Evolutionary conservation across 2,329 filamentous ascomycete species (phyloP).

Genomic region (Aspergillus carbonarius): DNA sequence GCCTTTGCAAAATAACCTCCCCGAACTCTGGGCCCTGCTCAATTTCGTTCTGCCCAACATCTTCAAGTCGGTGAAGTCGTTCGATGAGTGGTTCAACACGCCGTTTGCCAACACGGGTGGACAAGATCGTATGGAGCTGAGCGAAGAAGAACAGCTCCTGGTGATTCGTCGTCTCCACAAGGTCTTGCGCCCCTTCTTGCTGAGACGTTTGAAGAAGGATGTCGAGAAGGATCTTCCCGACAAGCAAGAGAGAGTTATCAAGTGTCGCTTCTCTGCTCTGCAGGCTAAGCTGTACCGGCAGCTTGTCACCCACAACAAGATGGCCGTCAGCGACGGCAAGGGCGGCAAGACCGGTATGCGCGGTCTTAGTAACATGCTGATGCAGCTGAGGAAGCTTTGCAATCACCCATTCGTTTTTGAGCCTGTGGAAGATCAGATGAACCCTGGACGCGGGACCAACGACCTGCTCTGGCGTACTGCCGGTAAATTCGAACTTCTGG

Average conservation of each 20-base stretch:
- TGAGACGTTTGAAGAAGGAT: conserved; percentile 98
- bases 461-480: conserved; percentile 93
- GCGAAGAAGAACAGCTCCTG: conserved; percentile 98
- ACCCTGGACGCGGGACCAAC: conserved; percentile 82
- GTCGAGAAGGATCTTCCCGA: conserved; percentile 98
- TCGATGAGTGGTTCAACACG: conserved; percentile 99
- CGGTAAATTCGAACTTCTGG: conserved; percentile 95
- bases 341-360: conserved; percentile 91
- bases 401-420: conserved; percentile 99
- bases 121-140: conserved; percentile 98
- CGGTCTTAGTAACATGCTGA: conserved; percentile 98
- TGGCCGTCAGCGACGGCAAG: conserved; percentile 92
- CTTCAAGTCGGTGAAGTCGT: conserved; percentile 98
- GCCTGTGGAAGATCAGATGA: conserved; percentile 97
- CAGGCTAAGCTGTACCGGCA: conserved; percentile 96
- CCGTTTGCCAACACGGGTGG: conserved; percentile 97
- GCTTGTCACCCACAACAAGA: conserved; percentile 91
- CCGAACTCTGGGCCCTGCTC: conserved; percentile 94
- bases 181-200: conserved; percentile 92
- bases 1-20: conserved; percentile 92
- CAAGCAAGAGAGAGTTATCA: conserved; percentile 99
- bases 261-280: conserved; percentile 95
- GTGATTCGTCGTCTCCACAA: conserved; percentile 98
- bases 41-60: conserved; percentile 98
- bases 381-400: conserved; percentile 97